These are phyloP conservation scores for Thecaphora thlaspeos DNA, from an alignment of 1,284 basidiomycete species.

Conservation along the genomic window DNA sequence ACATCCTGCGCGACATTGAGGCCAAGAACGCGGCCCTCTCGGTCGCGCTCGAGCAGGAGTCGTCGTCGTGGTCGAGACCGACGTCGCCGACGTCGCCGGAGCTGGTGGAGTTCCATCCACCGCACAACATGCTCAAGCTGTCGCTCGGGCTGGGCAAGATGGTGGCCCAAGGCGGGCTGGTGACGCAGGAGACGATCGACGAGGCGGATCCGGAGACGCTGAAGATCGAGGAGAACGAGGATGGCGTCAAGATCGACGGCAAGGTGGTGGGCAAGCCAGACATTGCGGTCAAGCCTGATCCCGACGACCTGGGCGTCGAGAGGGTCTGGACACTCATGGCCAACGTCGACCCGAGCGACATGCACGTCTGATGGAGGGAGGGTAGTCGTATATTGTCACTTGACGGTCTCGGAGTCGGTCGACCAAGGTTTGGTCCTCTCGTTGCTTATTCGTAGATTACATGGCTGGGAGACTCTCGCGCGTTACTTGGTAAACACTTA, in stretches of 20 bases:
- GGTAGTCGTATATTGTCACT: too few species aligned
- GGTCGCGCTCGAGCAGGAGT: neutral
- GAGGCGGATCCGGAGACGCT: slow-evolving; percentile 1
- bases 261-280: slow-evolving; percentile 24
- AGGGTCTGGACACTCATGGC: slow-evolving; percentile 54
- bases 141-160: slow-evolving; percentile 48
- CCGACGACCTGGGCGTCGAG: slow-evolving; percentile 48
- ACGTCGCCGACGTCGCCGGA: neutral
- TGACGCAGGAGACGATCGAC: slow-evolving; percentile 16
- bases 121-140: slow-evolving; percentile 52
- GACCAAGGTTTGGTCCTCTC: too few species aligned
- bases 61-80: neutral
- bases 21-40: too few species aligned
- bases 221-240: neutral
- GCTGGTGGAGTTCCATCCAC: slow-evolving; percentile 40
- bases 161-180: slow-evolving; percentile 44
- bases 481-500: too few species aligned
- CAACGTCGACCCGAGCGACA: slow-evolving; percentile 39
- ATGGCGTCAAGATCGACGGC: slow-evolving; percentile 12
- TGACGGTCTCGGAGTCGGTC: too few species aligned
- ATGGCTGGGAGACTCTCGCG: too few species aligned
- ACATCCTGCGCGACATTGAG: slow-evolving; percentile 21
- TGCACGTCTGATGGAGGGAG: slow-evolving; percentile 30
- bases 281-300: slow-evolving; percentile 46
- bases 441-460: too few species aligned